Evolutionary conservation across 164 flowering plant genomes (phyloP).

Genomic region (Kalanchoe fedtschenkoi): DNA sequence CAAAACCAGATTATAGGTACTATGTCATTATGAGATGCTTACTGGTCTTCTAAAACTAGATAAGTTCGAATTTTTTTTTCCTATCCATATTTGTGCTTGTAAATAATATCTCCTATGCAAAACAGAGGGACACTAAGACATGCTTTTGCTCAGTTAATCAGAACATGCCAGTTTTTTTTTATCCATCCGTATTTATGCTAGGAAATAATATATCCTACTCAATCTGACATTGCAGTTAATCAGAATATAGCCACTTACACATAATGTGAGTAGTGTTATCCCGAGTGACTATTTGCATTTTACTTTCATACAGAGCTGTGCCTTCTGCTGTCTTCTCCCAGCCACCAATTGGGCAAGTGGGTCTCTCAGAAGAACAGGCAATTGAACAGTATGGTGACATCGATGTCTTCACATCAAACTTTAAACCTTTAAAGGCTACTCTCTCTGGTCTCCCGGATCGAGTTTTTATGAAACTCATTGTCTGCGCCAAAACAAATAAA

Average conservation of each 20-base stretch:
- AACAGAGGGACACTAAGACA: too few species aligned
- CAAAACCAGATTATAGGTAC: conserved; percentile 73
- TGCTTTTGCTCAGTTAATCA: too few species aligned
- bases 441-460: conserved; percentile 93
- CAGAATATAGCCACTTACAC: too few species aligned
- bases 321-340: conserved; percentile 95
- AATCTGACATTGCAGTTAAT: too few species aligned
- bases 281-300: not conserved
- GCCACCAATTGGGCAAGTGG: conserved; percentile 96
- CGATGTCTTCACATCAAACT: conserved; percentile 81
- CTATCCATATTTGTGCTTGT: conserved; percentile 48
- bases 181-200: too few species aligned
- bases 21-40: not conserved
- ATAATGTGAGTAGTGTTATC: not conserved
- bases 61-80: not conserved
- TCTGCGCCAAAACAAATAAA: conserved; percentile 71
- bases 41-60: not conserved
- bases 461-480: conserved; percentile 83
- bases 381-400: conserved; percentile 58
- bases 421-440: conserved; percentile 88
- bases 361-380: conserved; percentile 94
- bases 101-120: not conserved
- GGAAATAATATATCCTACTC: too few species aligned
- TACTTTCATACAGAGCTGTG: conserved; percentile 41
- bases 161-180: too few species aligned